Evolutionary conservation across 75 land plant species (phyloP).

Genomic region (Azolla pinnata): DNA sequence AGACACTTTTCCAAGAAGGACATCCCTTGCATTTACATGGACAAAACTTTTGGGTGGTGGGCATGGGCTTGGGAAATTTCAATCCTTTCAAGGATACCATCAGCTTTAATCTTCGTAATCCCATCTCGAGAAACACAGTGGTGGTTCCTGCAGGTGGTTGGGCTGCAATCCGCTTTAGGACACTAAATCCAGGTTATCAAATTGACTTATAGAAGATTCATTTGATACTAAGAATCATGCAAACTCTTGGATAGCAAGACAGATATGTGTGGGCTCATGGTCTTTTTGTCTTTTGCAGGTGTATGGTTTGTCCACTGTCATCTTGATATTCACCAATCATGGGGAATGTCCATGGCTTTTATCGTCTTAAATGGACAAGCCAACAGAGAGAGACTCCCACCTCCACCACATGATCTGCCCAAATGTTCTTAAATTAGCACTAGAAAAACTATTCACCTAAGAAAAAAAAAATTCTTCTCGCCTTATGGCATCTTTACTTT

Average conservation of each 20-base stretch:
- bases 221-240: neutral
- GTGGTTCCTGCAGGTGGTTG: slow-evolving; percentile 27
- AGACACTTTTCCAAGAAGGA: slow-evolving; percentile 16
- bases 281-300: slow-evolving; percentile 24
- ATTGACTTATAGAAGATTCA: neutral
- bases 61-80: slow-evolving; percentile 30
- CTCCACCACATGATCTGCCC: slow-evolving; percentile 29
- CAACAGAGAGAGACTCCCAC: slow-evolving; percentile 10
- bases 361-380: slow-evolving; percentile 24
- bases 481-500: no score
- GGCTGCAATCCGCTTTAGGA: slow-evolving; percentile 23
- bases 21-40: slow-evolving; percentile 43
- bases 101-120: slow-evolving; percentile 21
- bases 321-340: slow-evolving; percentile 42
- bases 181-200: slow-evolving; percentile 26
- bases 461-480: no score
- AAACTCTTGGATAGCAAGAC: neutral
- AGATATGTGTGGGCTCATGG: neutral
- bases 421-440: no score
- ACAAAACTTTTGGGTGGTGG: slow-evolving; percentile 30
- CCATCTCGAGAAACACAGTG: slow-evolving; percentile 21
- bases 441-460: no score
- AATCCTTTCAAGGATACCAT: slow-evolving; percentile 2
- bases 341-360: slow-evolving; percentile 35
- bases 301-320: slow-evolving; percentile 56